A percentile compares a stretch with the other conserved stretches of the same genome.
phyloP scores from a whole-genome alignment of 192 early-diverging fungal species.

The Coemansia erecta region DNA sequence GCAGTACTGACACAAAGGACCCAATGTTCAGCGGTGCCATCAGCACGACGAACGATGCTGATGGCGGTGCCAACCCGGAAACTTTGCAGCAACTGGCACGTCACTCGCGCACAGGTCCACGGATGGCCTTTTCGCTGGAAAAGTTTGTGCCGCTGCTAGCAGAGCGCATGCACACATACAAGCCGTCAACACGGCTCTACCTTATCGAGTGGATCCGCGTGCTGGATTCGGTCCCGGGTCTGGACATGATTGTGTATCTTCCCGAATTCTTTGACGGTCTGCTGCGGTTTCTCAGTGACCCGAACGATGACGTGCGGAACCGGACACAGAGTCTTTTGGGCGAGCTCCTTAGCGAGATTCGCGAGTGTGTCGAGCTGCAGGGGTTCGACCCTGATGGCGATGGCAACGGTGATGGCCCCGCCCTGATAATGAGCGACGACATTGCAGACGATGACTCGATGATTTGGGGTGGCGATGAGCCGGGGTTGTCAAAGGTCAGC shows the following conservation, averaged over 20 bases:
- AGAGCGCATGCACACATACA: conserved; percentile 89
- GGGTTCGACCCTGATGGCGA: background rate
- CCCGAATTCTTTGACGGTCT: conserved; percentile 95
- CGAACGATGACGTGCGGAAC: conserved; percentile 83
- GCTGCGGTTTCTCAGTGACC: conserved; percentile 85
- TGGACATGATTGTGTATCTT: conserved; percentile 87
- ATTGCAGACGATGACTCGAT: conserved; percentile 1
- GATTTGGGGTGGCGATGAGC: background rate
- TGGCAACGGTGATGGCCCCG: background rate
- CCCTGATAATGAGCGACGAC: conserved; percentile 1
- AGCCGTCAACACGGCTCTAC: conserved; percentile 87
- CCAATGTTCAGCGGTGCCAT: too few relatives aligned
- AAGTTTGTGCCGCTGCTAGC: conserved; percentile 91
- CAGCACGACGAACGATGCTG: too few relatives aligned
- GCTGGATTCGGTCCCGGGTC: conserved; percentile 88
- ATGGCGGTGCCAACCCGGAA: background rate
- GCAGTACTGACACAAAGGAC: background rate
- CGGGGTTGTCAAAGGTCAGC: background rate
- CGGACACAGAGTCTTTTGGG: conserved; percentile 77
- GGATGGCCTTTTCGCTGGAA: conserved; percentile 80
- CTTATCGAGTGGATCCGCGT: conserved; percentile 94
- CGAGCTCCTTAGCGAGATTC: conserved; percentile 90
- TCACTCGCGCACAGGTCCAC: conserved; percentile 5
- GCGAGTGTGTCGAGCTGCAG: conserved; percentile 54
- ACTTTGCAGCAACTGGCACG: background rate